A percentile compares a stretch with the other conserved stretches of the same genome.
phyloP scores from a whole-genome alignment of 192 early-diverging fungal species.

The Coemansia sp. region DNA sequence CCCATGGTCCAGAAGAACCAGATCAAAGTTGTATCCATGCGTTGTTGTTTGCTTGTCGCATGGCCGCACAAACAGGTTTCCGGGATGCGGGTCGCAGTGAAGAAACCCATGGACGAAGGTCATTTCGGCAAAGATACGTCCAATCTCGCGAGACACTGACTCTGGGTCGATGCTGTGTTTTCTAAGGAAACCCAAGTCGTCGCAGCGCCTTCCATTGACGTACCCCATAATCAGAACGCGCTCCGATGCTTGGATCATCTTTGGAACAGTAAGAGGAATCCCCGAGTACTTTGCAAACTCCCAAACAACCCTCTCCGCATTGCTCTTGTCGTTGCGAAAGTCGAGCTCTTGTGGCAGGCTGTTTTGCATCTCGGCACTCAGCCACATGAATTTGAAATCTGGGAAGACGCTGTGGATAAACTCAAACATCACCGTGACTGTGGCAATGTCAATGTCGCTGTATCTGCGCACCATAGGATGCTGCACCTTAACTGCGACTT shows the following conservation, averaged over 20 bases:
- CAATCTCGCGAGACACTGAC: slow-evolving; percentile 74
- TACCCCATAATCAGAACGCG: slow-evolving; percentile 91
- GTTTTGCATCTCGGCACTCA: slow-evolving; percentile 81
- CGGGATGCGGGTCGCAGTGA: slow-evolving; percentile 95
- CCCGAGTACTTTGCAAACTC: slow-evolving; percentile 59
- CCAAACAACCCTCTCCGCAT: slow-evolving; percentile 65
- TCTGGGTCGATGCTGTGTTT: slow-evolving; percentile 72
- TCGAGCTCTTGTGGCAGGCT: slow-evolving; percentile 86
- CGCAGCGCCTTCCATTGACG: slow-evolving; percentile 70
- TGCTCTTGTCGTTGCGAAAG: slow-evolving; percentile 76
- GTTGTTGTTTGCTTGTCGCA: slow-evolving; percentile 30
- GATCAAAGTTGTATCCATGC: slow-evolving; percentile 77
- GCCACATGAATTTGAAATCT: slow-evolving; percentile 91
- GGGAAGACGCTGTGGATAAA: slow-evolving; percentile 74
- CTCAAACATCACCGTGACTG: slow-evolving; percentile 62
- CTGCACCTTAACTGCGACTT: slow-evolving; percentile 93
- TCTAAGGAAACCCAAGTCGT: slow-evolving; percentile 70
- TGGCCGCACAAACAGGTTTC: slow-evolving; percentile 78
- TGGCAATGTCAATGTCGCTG: slow-evolving; percentile 78
- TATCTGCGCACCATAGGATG: slow-evolving; percentile 80
- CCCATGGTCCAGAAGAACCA: slow-evolving; percentile 87
- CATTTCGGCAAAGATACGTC: slow-evolving; percentile 83
- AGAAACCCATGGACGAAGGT: slow-evolving; percentile 82
- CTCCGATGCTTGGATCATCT: slow-evolving; percentile 70
- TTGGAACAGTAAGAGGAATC: slow-evolving; percentile 71